Base-by-base conservation (phyloP, 495 filamentous ascomycete species). In the Neurospora africana region DNA sequence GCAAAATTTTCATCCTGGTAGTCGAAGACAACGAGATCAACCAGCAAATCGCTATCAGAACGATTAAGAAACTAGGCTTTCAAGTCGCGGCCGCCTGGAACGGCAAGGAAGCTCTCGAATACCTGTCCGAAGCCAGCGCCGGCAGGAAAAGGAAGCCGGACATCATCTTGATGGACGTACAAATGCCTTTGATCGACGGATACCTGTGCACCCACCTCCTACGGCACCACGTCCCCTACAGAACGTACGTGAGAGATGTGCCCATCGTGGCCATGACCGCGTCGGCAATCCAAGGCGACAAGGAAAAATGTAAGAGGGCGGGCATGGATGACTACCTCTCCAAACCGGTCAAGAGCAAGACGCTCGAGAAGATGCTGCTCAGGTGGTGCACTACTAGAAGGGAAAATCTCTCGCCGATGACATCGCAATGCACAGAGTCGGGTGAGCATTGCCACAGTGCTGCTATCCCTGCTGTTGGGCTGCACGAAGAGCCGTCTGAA, bases 301-400 rank as follows among this genome's bases (percentile, higher is more conserved):
- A 83, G 21, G 92, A 95, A 76, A 94, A 93, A 76, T 95, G 92
- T 74, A 85, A 86, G 71, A 82, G 83, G 69, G 90, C 90, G 8
- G 93, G 93, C 9, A 94, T 95, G 92, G 91, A 94, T 74, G 92
- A 95, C 79, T 95, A 95, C 75, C 81, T 95, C 5, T 83, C 91
- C 21, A 95, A 94, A 75, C 92, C 92, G 0, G 89, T 94, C 73
- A 89, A 89, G 75, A 86, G 87, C 33, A 86, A 85, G 69, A 86
- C 85, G 1, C 83, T 94, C 69, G 91, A 94, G 79, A 87, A 86
- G 71, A 94, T 93, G 85, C 83, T 95, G 17, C 76, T 91, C 4
- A 85, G 88, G 35, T 91, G 88, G 83, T 76, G 76, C 17, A 73
- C 74, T 1, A 75, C 75, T 6, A 78, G 73, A 37, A 76, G 80